Evolutionary conservation across 768 basidiomycete genomes (phyloP).

Genomic region (Psilocybe azurescens): DNA sequence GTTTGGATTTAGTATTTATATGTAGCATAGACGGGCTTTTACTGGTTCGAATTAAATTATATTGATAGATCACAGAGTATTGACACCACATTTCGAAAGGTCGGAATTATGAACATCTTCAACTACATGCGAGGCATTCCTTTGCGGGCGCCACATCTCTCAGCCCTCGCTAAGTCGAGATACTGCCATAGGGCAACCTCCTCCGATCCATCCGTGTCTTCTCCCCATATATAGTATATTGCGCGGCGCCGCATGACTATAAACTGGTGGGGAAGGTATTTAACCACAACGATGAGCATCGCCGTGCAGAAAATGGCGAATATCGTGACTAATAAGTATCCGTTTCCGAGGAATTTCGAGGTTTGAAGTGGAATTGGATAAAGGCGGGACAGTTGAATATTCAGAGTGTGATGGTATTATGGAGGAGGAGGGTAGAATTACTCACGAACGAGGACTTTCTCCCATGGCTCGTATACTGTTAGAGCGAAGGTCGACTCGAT

Average conservation of each 20-base stretch:
- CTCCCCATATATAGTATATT: slow-evolving; percentile 52
- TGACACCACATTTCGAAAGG: too few relatives aligned
- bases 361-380: not conserved
- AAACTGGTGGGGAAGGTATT: slow-evolving; percentile 49
- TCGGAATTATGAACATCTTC: too few relatives aligned
- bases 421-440: not conserved
- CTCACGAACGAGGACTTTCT: slow-evolving; percentile 52
- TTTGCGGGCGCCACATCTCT: not conserved
- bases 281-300: slow-evolving; percentile 43
- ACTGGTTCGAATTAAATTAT: too few relatives aligned
- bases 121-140: too few relatives aligned
- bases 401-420: not conserved
- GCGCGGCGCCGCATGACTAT: slow-evolving; percentile 44
- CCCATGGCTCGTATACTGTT: slow-evolving; percentile 56
- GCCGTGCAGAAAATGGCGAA: slow-evolving; percentile 41
- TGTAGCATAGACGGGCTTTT: too few relatives aligned
- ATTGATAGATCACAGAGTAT: too few relatives aligned
- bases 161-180: not conserved
- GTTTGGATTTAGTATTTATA: too few relatives aligned
- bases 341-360: too few relatives aligned
- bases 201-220: slow-evolving; percentile 32
- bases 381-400: not conserved
- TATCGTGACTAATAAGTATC: slow-evolving; percentile 38
- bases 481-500: slow-evolving; percentile 56
- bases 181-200: not conserved